These are phyloP conservation scores for Dactylellina sp. DNA, from an alignment of 2,329 filamentous ascomycete genomes.

Conservation along the genomic window DNA sequence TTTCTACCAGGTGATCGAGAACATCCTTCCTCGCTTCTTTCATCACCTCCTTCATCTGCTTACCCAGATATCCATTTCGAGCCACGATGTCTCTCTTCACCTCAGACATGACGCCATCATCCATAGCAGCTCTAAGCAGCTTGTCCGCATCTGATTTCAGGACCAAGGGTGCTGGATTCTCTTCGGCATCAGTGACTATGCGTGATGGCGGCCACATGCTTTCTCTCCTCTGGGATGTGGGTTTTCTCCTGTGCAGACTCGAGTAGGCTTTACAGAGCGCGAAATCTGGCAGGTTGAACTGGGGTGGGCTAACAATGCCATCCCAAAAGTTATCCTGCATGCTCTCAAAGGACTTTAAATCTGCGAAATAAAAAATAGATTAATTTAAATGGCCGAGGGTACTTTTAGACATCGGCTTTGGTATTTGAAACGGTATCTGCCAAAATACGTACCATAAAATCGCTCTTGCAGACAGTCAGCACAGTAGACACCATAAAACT, in stretches of 20 bases:
- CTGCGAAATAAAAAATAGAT: no score
- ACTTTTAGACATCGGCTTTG: no score
- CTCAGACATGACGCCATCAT: conserved; percentile 15
- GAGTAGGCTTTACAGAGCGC: conserved; percentile 3
- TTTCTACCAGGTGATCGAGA: conserved; percentile 32
- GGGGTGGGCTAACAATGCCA: conserved; percentile 26
- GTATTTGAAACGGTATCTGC: no score
- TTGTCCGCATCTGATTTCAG: conserved; percentile 15
- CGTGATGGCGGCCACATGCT: neutral
- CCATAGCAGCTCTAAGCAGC: conserved; percentile 2
- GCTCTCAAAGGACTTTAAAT: conserved; percentile 14
- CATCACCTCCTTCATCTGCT: neutral
- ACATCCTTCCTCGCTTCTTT: conserved; percentile 2
- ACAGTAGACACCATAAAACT: conserved; percentile 42
- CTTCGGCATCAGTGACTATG: neutral
- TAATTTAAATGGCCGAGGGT: no score
- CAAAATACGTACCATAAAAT: conserved; percentile 36
- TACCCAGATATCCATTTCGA: conserved; percentile 9
- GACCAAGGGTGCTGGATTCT: neutral
- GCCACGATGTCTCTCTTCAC: neutral
- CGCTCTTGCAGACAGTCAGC: conserved; percentile 5
- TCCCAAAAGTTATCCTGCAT: conserved; percentile 44
- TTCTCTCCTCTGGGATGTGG: neutral
- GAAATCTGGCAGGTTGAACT: conserved; percentile 11
- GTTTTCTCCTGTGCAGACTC: neutral